Conservation (phyloP, 2,329 filamentous ascomycete genomes). For the Trichoderma harzianum region DNA sequence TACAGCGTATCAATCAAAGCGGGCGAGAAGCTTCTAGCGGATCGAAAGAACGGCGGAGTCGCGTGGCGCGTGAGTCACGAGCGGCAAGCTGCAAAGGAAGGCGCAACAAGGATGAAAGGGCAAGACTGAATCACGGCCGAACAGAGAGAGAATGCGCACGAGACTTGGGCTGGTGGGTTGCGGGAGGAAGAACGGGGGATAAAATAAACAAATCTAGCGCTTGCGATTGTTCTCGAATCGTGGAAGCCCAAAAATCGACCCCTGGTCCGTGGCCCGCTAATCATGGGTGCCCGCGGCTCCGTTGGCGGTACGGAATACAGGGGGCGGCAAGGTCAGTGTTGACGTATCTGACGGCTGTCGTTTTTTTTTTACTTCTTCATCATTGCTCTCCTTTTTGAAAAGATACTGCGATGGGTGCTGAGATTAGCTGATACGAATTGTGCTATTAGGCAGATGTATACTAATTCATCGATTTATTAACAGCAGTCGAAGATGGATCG, state of each 20-base stretch:
- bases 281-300: not conserved
- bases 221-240: conserved; percentile 7
- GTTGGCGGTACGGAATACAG: not conserved
- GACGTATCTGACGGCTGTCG: not conserved
- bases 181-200: conserved; percentile 8
- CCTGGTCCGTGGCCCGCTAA: conserved; percentile 10
- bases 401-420: not conserved
- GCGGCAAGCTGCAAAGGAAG: conserved; percentile 5
- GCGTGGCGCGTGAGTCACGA: conserved; percentile 17
- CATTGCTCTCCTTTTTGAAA: not conserved
- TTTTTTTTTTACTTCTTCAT: not conserved
- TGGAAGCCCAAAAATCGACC: not conserved
- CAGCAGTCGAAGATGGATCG: not conserved
- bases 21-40: not conserved
- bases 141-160: conserved; percentile 5
- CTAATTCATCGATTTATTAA: not conserved
- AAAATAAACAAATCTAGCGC: conserved; percentile 12
- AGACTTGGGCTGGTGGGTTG: not conserved
- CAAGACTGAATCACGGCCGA: not conserved
- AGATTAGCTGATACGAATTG: not conserved
- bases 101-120: not conserved
- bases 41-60: conserved; percentile 15
- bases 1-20: not conserved
- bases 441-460: not conserved
- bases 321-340: not conserved